Evolutionary conservation across 2,329 filamentous ascomycete genomes (phyloP).

Genomic region (Aspergillus sclerotialis): DNA sequence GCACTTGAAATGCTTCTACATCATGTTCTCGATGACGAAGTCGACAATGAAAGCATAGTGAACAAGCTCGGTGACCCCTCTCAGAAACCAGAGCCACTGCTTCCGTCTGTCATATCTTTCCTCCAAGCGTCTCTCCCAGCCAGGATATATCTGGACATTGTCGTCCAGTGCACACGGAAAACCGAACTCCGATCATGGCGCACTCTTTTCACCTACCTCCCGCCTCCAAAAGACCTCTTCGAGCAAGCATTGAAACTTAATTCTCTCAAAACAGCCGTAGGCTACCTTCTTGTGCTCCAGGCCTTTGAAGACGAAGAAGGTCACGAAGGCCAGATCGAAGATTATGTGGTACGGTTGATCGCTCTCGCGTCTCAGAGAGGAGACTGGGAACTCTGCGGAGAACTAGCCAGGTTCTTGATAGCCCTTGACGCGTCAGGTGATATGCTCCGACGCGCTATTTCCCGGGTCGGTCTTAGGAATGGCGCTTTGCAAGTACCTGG

Average conservation of each 20-base stretch:
- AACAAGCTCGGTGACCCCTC: constrained; percentile 19
- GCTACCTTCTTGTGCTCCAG: constrained; percentile 91
- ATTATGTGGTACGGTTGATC: constrained; percentile 67
- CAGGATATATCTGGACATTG: constrained; percentile 76
- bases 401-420: constrained; percentile 88
- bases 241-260: constrained; percentile 83
- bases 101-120: constrained; percentile 53
- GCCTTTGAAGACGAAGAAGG: constrained; percentile 55
- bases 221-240: constrained; percentile 84
- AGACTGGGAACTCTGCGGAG: constrained; percentile 94
- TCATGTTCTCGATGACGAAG: constrained; percentile 88
- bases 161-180: constrained; percentile 94
- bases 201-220: constrained; percentile 84
- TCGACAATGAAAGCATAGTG: constrained; percentile 52
- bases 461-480: constrained; percentile 31
- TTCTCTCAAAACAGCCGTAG: constrained; percentile 87
- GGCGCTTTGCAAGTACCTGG: constrained; percentile 8
- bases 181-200: constrained; percentile 94
- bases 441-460: constrained; percentile 52
- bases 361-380: constrained; percentile 72
- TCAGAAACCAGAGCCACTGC: constrained; percentile 25
- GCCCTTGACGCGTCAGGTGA: constrained; percentile 83
- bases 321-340: constrained; percentile 47
- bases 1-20: constrained; percentile 88
- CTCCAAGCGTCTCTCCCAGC: constrained; percentile 64